Evolutionary conservation across 768 basidiomycete genomes (phyloP), one percentile per base, ranked within the genome.

Genomic region (Rhodotorula toruloides): DNA sequence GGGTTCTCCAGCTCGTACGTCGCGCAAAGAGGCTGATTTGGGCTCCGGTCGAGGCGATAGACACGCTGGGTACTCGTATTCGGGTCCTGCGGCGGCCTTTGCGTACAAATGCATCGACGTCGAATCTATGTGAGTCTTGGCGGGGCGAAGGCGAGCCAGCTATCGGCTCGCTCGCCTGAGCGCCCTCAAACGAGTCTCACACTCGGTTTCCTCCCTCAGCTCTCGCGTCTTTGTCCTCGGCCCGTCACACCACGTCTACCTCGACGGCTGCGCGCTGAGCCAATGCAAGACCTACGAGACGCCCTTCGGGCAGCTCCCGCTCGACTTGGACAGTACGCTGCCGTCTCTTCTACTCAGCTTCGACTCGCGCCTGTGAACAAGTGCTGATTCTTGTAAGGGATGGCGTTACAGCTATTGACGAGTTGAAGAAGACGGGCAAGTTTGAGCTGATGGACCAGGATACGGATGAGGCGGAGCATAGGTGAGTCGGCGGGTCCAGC

Each of bases 51-150:
- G 37, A 3, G 3, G 27, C 16, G 46, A 31, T 76, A 97, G 93
- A 16, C 96, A 99, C 77, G 96, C 96, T 4, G 96, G 96, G 10
- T 97, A 93, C 79, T 83, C 86, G 9, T 98, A 96, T 78, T 96
- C 92, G 59, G 96, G 96, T 29, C 86, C 85, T 9, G 83, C 93
- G 1, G 94, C 96, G 4, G 94, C 91, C 4, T 98, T 91, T 91
- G 94, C 94, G 0, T 99, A 98, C 80, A 87, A 85, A 77, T 84
- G 85, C 74, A 87, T 98, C 66, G 88, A 94, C 74, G 85, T 85
- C 0, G 81, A 82, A 8, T 83, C 83, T 73, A 88, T 97, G 96
- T 94, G 70, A 71, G 86, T 27, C 6, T 27, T 6, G 6, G 10
- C 3, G 25, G 44, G 22, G 19, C 44, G 13, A 46, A 8, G 21